Base-by-base conservation (phyloP, 1,284 basidiomycete species). In the Coniferiporia weirii region DNA sequence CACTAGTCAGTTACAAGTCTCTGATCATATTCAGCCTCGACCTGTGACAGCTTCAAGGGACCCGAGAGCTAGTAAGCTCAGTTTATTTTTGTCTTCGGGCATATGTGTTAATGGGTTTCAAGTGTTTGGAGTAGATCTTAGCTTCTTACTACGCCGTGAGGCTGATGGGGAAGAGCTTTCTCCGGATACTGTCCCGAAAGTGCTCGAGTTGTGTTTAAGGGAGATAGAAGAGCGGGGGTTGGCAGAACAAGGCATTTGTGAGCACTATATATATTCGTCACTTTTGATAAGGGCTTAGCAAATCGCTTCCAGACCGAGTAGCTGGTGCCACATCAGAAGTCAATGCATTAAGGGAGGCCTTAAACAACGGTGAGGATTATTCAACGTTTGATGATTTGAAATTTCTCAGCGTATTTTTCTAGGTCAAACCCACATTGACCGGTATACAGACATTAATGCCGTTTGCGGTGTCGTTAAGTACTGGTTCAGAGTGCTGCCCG, bases 171-270 rank as follows among this genome's bases (percentile, higher is more conserved):
- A 72, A 12, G 75, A 80, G 3, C 70, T 85, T 22, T 71, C 71
- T 13, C 73, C 78, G 40, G 87, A 85, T 1, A 73, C 80, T 3
- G 72, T 91, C 48, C 90, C 91, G 10, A 75, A 71, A 8, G 76
- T 91, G 56, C 75, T 93, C 43, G 79, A 85, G 58, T 76, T 77
- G 53, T 85, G 87, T 67, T 72, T 93, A 47, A 65, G 67, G 1
- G 89, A 89, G 68, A 80, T 93, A 27, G 91, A 93, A 70, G 66
- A 72, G 12, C 82, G 89, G 59, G 91, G 90, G 22, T 72, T 93
- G 64, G 81, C 76, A 13, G 89, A 93, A 76, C 82, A 89, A 63
- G 91, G 91, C 19, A 90, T 93, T 38, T 93, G 89, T 91, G 69
- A 67, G 85, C 77, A n/a, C 17, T 36, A 7, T n/a, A 4, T 35